phyloP scores from a whole-genome alignment of 805 yeast species.

The Komagataella populi region DNA sequence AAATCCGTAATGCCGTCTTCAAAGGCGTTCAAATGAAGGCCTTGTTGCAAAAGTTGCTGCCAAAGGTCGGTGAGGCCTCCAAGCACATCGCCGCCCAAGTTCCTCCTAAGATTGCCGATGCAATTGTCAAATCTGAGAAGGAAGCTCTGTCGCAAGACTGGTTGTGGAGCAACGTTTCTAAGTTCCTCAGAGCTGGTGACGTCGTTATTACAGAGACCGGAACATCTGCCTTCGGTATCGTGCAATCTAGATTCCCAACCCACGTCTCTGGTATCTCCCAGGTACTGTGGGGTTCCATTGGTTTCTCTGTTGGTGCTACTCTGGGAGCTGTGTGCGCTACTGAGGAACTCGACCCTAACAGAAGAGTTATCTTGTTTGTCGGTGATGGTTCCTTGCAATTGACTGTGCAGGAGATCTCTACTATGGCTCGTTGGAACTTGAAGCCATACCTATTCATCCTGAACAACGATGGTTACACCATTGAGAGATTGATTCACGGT shows the following conservation, averaged over 20 bases:
- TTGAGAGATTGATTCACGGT: conserved; percentile 65
- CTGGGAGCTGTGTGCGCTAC: conserved; percentile 60
- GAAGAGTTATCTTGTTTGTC: conserved; percentile 52
- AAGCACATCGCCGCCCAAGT: conserved; percentile 33
- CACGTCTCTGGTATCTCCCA: conserved; percentile 55
- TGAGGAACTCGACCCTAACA: conserved; percentile 44
- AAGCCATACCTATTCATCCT: conserved; percentile 57
- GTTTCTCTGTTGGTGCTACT: conserved; percentile 55
- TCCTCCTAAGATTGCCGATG: conserved; percentile 26
- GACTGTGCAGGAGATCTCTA: conserved; percentile 62
- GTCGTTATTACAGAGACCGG: conserved; percentile 61
- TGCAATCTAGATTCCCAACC: conserved; percentile 51
- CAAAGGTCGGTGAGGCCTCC: conserved; percentile 15
- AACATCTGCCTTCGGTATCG: conserved; percentile 63
- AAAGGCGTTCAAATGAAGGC: conserved; percentile 62
- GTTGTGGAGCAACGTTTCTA: conserved; percentile 52
- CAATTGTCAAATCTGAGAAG: conserved; percentile 10
- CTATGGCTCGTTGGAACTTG: conserved; percentile 52
- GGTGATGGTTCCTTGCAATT: conserved; percentile 72
- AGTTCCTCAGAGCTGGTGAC: conserved; percentile 56
- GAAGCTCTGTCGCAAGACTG: conserved; percentile 47
- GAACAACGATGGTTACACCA: conserved; percentile 66
- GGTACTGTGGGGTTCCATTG: conserved; percentile 69
- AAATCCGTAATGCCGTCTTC: conserved; percentile 56
- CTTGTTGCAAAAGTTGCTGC: conserved; percentile 28